Conservation (phyloP, 2,329 filamentous ascomycete species). For the Colletotrichum higginsianum region DNA sequence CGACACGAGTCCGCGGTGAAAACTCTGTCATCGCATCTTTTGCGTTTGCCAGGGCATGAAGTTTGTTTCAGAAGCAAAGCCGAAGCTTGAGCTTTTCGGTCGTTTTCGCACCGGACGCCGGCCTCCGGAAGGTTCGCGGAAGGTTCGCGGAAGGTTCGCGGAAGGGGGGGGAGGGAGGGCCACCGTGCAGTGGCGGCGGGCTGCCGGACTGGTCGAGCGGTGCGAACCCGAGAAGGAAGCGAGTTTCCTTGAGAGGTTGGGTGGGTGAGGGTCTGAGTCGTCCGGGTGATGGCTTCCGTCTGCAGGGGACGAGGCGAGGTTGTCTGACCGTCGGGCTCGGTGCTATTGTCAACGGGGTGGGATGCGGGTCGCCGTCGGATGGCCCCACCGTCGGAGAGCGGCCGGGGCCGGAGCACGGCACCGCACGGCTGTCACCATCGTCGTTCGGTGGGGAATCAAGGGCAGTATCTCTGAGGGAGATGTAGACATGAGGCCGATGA, state of each 20-base stretch:
- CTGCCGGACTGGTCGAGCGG: conserved; percentile 1
- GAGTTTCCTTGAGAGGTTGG: background rate
- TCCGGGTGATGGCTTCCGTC: background rate
- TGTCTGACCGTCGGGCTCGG: conserved; percentile 10
- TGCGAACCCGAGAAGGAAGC: conserved; percentile 16
- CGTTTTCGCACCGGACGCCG: background rate
- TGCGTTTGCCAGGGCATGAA: conserved; percentile 8
- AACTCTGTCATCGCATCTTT: conserved; percentile 10
- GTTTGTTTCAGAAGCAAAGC: conserved; percentile 32
- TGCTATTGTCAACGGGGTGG: background rate
- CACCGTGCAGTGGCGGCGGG: background rate
- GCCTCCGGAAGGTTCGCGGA: conserved; percentile 16
- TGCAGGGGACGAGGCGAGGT: conserved; percentile 4
- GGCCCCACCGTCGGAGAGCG: background rate
- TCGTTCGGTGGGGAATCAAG: too few species aligned
- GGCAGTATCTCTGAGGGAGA: too few species aligned
- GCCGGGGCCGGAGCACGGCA: background rate
- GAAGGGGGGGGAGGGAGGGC: conserved; percentile 2
- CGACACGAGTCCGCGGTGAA: conserved; percentile 18
- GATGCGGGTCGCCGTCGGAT: background rate
- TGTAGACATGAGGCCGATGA: too few species aligned
- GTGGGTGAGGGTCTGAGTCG: background rate
- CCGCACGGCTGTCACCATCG: too few species aligned
- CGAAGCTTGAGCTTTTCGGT: conserved; percentile 35
- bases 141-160: conserved; percentile 10